Percentiles rank a stretch among this genome's conserved stretches.
Evolutionary conservation across 1,284 basidiomycete genomes (phyloP).

Genomic region (Golubevia pallescens): DNA sequence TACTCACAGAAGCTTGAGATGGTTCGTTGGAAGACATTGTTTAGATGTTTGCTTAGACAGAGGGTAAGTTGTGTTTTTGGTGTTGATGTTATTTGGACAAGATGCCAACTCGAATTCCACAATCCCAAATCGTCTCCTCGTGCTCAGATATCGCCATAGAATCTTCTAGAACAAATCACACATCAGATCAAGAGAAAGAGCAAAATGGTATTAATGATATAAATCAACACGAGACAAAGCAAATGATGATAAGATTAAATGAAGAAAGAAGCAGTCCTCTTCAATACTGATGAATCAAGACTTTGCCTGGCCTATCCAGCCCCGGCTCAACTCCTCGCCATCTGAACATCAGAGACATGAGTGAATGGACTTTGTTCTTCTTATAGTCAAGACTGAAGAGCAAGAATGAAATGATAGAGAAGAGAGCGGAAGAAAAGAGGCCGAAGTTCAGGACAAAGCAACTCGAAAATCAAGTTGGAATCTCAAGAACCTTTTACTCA

Average conservation of each 20-base stretch:
- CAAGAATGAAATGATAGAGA: background rate
- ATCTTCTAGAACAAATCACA: too few relatives aligned
- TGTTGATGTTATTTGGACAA: too few relatives aligned
- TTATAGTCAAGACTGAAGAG: background rate
- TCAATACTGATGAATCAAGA: constrained; percentile 28
- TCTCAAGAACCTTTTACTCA: constrained; percentile 11
- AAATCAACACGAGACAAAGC: too few relatives aligned
- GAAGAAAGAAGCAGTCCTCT: too few relatives aligned
- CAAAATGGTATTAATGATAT: too few relatives aligned
- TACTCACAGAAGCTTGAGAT: background rate
- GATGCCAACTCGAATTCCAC: too few relatives aligned
- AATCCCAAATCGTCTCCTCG: too few relatives aligned
- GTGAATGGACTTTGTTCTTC: background rate
- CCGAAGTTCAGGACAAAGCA: background rate
- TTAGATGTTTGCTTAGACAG: too few relatives aligned
- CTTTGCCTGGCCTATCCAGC: constrained; percentile 20
- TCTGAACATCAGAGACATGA: constrained; percentile 17
- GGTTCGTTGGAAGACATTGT: constrained; percentile 1
- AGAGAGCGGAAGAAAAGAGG: background rate
- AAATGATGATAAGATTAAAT: too few relatives aligned
- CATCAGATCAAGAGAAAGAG: too few relatives aligned
- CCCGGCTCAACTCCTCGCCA: constrained; percentile 19
- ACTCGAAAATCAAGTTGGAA: constrained; percentile 2
- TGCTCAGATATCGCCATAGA: too few relatives aligned
- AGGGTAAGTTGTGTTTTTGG: too few relatives aligned